A percentile compares a stretch with the other conserved stretches of the same genome.
phyloP scores from a whole-genome alignment of 352 stramenopile genomes.

The Phytophthora brassicae region DNA sequence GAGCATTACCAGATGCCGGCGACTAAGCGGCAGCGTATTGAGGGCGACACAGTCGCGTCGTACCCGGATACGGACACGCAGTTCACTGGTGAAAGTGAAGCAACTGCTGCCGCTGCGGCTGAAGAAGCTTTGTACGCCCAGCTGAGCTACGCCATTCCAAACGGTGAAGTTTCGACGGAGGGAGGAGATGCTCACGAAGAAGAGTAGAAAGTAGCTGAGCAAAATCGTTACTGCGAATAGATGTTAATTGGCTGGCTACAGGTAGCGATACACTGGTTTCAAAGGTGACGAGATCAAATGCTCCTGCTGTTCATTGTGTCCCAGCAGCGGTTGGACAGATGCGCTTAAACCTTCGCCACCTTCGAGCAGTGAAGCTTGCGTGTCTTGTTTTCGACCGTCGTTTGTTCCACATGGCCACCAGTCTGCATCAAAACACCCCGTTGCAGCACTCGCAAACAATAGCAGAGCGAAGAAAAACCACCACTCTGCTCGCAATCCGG shows the following conservation, averaged over 20 bases:
- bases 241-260: conserved; percentile 23
- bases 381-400: conserved; percentile 6
- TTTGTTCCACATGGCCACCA: conserved; percentile 22
- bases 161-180: conserved; percentile 21
- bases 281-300: conserved; percentile 9
- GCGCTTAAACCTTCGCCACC: conserved; percentile 9
- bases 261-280: conserved; percentile 54
- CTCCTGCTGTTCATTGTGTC: conserved; percentile 1
- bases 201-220: conserved; percentile 7
- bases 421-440: conserved; percentile 39
- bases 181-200: conserved; percentile 18
- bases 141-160: conserved; percentile 63
- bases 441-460: conserved; percentile 35
- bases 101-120: background rate
- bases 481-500: conserved; percentile 50
- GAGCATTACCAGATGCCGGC: conserved; percentile 76
- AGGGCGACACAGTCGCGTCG: conserved; percentile 60
- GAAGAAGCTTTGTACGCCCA: conserved; percentile 48
- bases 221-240: conserved; percentile 23
- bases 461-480: conserved; percentile 75
- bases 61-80: conserved; percentile 78
- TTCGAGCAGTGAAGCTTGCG: conserved; percentile 12
- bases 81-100: conserved; percentile 24
- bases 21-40: conserved; percentile 68
- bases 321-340: conserved; percentile 32